Base-by-base conservation (phyloP, 768 basidiomycete genomes). In the Psilocybe tampanensis region DNA sequence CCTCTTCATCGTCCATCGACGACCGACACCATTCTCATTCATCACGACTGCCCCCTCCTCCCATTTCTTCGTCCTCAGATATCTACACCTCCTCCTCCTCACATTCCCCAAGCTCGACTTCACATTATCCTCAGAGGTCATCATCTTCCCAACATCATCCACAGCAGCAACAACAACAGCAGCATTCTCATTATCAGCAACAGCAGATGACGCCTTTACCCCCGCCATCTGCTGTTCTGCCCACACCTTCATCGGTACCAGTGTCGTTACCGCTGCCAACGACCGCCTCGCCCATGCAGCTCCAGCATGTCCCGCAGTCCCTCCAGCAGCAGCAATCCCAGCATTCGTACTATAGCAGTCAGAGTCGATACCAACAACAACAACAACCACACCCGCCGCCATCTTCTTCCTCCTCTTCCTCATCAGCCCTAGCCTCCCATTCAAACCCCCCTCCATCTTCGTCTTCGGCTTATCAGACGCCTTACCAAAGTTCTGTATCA, bases 231-330 rank as follows among this genome's bases (percentile, higher is more conserved):
- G 55, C 63, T 2, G 52, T 57, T 0, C 22, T 64, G 33, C 60
- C 63, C 22, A 60, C 64, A 9, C 60, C 64, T 15, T 59, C 62
- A 15, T 55, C 67, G 2, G 23, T 39, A 8, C 33, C 34, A 3
- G 22, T 17, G 19, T 17, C 52, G n/a, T 18, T n/a, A 9, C 56
- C 58, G 2, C 47, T 64, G 21, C 64, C 64, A 24, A 65, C 64
- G 22, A 65, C 64, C 13, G 65, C 68, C 18, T 59, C 68, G 11
- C 64, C 68, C n/a, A 63, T 65, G 60, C 65, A 64, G 50, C 59
- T 66, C 24, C 69, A 70, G 52, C 67, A 68, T 48, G 58, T 65
- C 19, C 64, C 65, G 11, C 64, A 63, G 23, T 59, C 61, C 17
- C 55, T 54, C 33, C 63, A 59, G 44, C 36, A 39, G 12, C 12